Evolutionary conservation across 2,329 filamentous ascomycete genomes (phyloP).

Genomic region (Colletotrichum phormii): DNA sequence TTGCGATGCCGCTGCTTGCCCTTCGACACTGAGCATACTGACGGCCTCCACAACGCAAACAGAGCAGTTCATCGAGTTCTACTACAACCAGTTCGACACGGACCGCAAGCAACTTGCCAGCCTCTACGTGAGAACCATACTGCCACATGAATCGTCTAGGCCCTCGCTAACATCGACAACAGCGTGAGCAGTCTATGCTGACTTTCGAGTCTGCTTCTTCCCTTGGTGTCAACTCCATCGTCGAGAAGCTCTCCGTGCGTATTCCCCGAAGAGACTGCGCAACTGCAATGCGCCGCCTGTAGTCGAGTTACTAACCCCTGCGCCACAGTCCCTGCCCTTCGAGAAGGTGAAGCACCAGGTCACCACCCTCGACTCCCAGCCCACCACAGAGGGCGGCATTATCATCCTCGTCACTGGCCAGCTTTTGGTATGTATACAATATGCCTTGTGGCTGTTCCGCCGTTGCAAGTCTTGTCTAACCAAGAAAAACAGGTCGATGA

Average conservation of each 20-base stretch:
- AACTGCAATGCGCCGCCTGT: background rate
- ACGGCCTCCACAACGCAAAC: conserved; percentile 20
- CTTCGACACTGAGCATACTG: conserved; percentile 11
- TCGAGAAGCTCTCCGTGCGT: conserved; percentile 84
- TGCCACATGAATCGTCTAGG: background rate
- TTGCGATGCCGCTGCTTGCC: background rate
- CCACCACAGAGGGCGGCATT: conserved; percentile 76
- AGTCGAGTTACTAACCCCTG: conserved; percentile 14
- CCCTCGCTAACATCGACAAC: conserved; percentile 1
- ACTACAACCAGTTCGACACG: conserved; percentile 88
- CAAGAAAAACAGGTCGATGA: conserved; percentile 77
- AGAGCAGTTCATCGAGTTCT: conserved; percentile 92
- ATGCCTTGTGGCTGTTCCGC: background rate
- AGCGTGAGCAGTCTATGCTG: conserved; percentile 90
- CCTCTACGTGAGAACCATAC: conserved; percentile 79
- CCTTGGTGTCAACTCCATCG: conserved; percentile 74
- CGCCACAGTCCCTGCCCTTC: conserved; percentile 72
- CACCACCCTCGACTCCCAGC: conserved; percentile 85
- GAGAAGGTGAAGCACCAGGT: conserved; percentile 83
- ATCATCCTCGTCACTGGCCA: conserved; percentile 90
- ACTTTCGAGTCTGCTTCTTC: conserved; percentile 84
- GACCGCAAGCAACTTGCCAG: conserved; percentile 72
- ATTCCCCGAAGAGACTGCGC: background rate
- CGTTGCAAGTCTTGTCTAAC: conserved; percentile 6
- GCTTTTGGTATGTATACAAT: conserved; percentile 73